A percentile compares a stretch with the other conserved stretches of the same genome.
phyloP scores from a whole-genome alignment of 2,329 filamentous ascomycete genomes.

The Dactylellina cionopaga region DNA sequence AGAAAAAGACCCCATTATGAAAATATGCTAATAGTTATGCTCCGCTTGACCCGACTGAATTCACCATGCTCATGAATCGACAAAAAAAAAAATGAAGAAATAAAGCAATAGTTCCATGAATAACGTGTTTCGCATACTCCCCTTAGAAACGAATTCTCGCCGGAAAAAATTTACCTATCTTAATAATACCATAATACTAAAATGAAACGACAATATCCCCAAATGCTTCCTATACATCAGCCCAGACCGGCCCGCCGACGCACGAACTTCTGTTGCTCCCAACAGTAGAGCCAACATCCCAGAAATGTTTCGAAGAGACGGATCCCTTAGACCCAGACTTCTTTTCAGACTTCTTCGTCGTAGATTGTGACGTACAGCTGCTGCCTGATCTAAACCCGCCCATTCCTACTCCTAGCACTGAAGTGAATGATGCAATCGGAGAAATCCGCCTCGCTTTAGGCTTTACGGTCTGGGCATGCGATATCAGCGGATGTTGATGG shows the following conservation, averaged over 20 bases:
- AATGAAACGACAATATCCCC: neutral
- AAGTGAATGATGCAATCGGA: constrained; percentile 52
- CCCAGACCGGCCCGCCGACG: constrained; percentile 56
- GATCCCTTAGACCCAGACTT: constrained; percentile 58
- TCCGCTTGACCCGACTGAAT: constrained; percentile 1
- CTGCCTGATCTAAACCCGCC: constrained; percentile 63
- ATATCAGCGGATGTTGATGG: constrained; percentile 61
- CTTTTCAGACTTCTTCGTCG: constrained; percentile 78
- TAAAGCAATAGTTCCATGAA: neutral
- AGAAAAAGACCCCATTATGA: constrained; percentile 2
- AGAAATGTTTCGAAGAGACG: constrained; percentile 53
- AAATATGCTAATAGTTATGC: constrained; percentile 9
- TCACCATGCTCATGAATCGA: neutral
- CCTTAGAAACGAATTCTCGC: constrained; percentile 17
- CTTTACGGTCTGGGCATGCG: constrained; percentile 58
- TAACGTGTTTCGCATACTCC: constrained; percentile 24
- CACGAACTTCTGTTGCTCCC: constrained; percentile 55
- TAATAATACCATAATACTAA: neutral
- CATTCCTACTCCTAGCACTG: constrained; percentile 49
- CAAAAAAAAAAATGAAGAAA: constrained; percentile 3
- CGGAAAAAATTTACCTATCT: neutral
- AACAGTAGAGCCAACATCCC: constrained; percentile 56
- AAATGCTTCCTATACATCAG: constrained; percentile 52
- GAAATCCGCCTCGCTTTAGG: constrained; percentile 63
- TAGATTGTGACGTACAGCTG: constrained; percentile 84